A percentile compares a stretch with the other conserved stretches of the same genome.
phyloP scores from a whole-genome alignment of 805 yeast genomes.

The Teunomyces tritomae region DNA sequence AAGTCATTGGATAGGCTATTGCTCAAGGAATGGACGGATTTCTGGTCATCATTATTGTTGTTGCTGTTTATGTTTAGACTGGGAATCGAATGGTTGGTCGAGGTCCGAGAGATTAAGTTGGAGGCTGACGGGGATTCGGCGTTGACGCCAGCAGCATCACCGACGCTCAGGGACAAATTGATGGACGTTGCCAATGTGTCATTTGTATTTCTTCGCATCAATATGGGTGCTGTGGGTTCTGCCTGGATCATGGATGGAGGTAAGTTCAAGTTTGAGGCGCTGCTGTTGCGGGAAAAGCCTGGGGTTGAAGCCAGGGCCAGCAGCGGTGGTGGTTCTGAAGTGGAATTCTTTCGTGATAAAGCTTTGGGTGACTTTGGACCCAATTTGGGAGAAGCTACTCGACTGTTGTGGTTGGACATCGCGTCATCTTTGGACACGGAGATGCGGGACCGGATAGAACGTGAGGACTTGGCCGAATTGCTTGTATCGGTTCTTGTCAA shows the following conservation, averaged over 20 bases:
- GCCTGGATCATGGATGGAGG: slow-evolving; percentile 70
- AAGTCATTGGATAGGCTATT: slow-evolving; percentile 2
- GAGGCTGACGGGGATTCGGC: slow-evolving; percentile 12
- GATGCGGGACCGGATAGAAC: slow-evolving; percentile 44
- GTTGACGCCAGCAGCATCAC: not conserved
- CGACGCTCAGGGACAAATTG: slow-evolving; percentile 10
- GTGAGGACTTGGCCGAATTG: slow-evolving; percentile 45
- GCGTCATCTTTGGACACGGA: slow-evolving; percentile 21
- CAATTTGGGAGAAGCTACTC: slow-evolving; percentile 17
- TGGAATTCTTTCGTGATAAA: slow-evolving; percentile 30
- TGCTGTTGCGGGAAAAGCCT: slow-evolving; percentile 5
- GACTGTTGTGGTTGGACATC: slow-evolving; percentile 9
- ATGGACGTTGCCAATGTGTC: slow-evolving; percentile 19
- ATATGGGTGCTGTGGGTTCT: slow-evolving; percentile 72
- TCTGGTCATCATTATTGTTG: not conserved
- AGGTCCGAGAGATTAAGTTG: slow-evolving; percentile 16
- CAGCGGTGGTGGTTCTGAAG: slow-evolving; percentile 13
- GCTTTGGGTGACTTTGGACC: slow-evolving; percentile 28
- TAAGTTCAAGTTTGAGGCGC: slow-evolving; percentile 25
- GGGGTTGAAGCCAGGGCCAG: slow-evolving; percentile 3
- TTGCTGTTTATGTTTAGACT: slow-evolving; percentile 8
- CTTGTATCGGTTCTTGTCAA: slow-evolving; percentile 56
- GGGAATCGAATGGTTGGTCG: slow-evolving; percentile 22
- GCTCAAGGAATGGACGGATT: not conserved
- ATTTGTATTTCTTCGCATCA: slow-evolving; percentile 52